Evolutionary conservation across 768 basidiomycete species (phyloP), one percentile per base, ranked within the genome.

Genomic region (Phaeotremella skinneri): DNA sequence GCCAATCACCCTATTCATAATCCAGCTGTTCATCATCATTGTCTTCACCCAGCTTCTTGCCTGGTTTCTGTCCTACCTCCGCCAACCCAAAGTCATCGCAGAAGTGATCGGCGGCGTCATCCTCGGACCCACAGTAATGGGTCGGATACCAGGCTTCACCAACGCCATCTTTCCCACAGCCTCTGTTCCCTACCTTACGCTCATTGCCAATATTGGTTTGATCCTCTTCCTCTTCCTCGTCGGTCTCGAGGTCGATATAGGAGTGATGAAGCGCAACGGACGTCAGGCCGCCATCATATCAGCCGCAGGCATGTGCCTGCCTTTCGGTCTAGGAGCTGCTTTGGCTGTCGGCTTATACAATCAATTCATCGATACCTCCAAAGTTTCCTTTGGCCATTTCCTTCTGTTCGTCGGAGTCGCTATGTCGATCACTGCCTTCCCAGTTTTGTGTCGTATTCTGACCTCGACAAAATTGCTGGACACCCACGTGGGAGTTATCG

Each of bases 101-200:
- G 93, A 97, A 75, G 87, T 96, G 59, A 84, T 97, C 55, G 90
- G 87, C 0, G 94, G 94, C 21, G 85, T 98, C 63, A 69, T 97
- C 21, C 82, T 97, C 11, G 92, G 91, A 41, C 77, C 71, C 67
- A 87, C 85, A 0, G 83, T 88, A 9, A 84, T 90, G 82, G 90
- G 90, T 2, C 84, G 84, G 26, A 90, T 91, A 58, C 90, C 88
- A 0, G 73, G 80, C 37, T 94, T 91, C 79, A 87, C 91, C 0
- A 55, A 87, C 45, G 85, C 85, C 72, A 85, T 96, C 54, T 98
- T 98, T 75, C 91, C 94, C 0, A 1, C 73, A 0, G 79, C 79
- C 0, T 91, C 90, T 0, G 73, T 83, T 4, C 81, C 84, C 4
- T 73, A 85, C 64, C 83, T 92, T 56, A 84, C 79, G 49, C 82